These are phyloP conservation scores for Bromus sterilis DNA, from an alignment of 176 grass and related monocot genomes.

Conservation along the genomic window DNA sequence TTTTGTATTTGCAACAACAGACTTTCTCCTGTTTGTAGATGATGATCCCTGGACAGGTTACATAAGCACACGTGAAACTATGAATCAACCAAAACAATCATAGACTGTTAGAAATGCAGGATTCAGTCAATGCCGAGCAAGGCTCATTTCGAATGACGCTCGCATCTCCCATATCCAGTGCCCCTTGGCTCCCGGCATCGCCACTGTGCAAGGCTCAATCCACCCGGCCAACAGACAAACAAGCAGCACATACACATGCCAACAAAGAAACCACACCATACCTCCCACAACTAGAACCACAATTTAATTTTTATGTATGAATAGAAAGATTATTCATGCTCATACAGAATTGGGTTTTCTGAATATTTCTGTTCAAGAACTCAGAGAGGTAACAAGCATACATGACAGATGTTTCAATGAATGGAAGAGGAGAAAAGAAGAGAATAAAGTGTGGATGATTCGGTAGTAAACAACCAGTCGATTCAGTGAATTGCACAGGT, in stretches of 20 bases:
- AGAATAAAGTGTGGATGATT: not conserved
- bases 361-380: not conserved
- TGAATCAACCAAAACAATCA: constrained; percentile 16
- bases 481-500: not conserved
- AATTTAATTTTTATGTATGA: no score
- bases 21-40: constrained; percentile 60
- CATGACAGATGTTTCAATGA: not conserved
- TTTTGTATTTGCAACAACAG: constrained; percentile 2
- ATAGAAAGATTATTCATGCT: no score
- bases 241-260: not conserved
- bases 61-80: not conserved
- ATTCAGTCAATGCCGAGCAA: constrained; percentile 3
- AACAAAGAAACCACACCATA: not conserved
- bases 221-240: not conserved
- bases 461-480: not conserved
- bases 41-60: constrained; percentile 45
- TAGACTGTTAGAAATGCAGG: not conserved
- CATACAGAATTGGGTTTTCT: not conserved
- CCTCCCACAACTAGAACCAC: constrained; percentile 36
- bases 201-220: constrained; percentile 21
- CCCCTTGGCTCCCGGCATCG: constrained; percentile 35
- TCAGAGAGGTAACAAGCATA: not conserved
- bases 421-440: not conserved
- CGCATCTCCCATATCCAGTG: constrained; percentile 40
- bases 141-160: constrained; percentile 28